Evolutionary conservation across 805 yeast species (phyloP), one percentile per base, ranked within the genome.

Genomic region (Zygosaccharomyces pseudorouxii): DNA sequence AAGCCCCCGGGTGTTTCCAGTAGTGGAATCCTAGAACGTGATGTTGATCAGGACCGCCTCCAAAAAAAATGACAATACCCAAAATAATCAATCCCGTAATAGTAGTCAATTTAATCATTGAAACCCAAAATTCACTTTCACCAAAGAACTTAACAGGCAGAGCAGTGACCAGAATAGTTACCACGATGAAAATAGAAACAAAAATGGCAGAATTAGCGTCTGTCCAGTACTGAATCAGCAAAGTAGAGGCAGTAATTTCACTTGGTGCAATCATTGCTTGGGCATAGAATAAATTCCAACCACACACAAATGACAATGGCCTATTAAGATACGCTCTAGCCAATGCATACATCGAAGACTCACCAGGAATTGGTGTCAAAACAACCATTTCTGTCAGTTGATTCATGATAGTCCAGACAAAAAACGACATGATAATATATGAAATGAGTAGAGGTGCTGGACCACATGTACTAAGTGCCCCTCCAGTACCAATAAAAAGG

Each of bases 401-500:
- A 56, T 75, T 74, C 80, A 81, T 80, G 12, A 53, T 46, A 9
- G 51, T 38, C 55, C 55, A 55, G 38, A 82, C 78, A 56, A 76
- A 73, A 66, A 75, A 81, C 18, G 86, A 81, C 67, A 84, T 74
- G 33, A 80, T 64, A 23, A 80, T 54, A 60, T 84, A 85, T 14
- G 87, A 80, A 23, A 79, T 68, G 18, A 85, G 71, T 35, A 78
- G 53, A 23, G 77, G 76, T 1, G 83, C 85, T 14, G 90, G 89
- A 25, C 90, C 89, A 60, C 86, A 84, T 25, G 74, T 69, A 22
- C 73, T 55, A 47, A 84, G 67, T 2, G 85, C 77, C 16, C 73
- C 68, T 49, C 88, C 88, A 3, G 86, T 75, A 60, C 86, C 86
- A 39, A 86, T 81, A 53, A 86, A 80, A 47, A 86, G 71, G 58